These are phyloP conservation scores for Candida sithepensis DNA, from an alignment of 805 yeast genomes.

Conservation along the genomic window DNA sequence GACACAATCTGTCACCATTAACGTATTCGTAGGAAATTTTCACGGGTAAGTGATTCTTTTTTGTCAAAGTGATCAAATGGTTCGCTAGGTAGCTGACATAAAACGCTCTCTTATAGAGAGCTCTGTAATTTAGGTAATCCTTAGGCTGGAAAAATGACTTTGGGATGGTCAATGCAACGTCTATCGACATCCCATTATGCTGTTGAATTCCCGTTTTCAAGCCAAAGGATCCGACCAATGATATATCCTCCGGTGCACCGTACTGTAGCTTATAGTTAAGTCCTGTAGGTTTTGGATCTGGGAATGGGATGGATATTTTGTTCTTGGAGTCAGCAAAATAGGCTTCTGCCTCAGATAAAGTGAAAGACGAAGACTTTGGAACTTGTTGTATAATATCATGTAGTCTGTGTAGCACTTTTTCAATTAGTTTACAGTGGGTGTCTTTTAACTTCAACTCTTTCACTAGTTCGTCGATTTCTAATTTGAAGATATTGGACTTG, in stretches of 20 bases:
- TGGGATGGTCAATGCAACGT: slow-evolving; percentile 83
- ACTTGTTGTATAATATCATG: slow-evolving; percentile 65
- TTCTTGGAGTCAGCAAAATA: slow-evolving; percentile 42
- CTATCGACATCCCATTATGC: slow-evolving; percentile 61
- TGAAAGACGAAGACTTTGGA: slow-evolving; percentile 49
- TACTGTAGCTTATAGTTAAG: slow-evolving; percentile 71
- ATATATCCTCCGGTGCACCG: slow-evolving; percentile 65
- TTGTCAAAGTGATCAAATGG: slow-evolving; percentile 49
- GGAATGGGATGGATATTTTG: slow-evolving; percentile 71
- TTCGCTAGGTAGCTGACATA: slow-evolving; percentile 78
- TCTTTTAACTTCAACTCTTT: slow-evolving; percentile 77
- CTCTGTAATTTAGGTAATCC: slow-evolving; percentile 87
- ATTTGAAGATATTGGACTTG: slow-evolving; percentile 91
- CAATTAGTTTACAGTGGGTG: slow-evolving; percentile 58
- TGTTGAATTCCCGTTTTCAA: slow-evolving; percentile 75
- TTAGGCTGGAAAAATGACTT: slow-evolving; percentile 68
- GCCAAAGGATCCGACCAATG: slow-evolving; percentile 87
- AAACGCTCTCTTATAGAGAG: slow-evolving; percentile 84
- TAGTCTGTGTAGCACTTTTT: slow-evolving; percentile 69
- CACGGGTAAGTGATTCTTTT: slow-evolving; percentile 56
- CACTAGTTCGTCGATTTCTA: slow-evolving; percentile 89
- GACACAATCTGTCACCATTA: slow-evolving; percentile 75
- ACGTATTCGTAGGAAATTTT: slow-evolving; percentile 60
- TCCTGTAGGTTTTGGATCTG: slow-evolving; percentile 78
- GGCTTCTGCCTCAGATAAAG: slow-evolving; percentile 57